These are phyloP conservation scores for Isabelozyma rhagii DNA, from an alignment of 805 yeast genomes.

Conservation along the genomic window DNA sequence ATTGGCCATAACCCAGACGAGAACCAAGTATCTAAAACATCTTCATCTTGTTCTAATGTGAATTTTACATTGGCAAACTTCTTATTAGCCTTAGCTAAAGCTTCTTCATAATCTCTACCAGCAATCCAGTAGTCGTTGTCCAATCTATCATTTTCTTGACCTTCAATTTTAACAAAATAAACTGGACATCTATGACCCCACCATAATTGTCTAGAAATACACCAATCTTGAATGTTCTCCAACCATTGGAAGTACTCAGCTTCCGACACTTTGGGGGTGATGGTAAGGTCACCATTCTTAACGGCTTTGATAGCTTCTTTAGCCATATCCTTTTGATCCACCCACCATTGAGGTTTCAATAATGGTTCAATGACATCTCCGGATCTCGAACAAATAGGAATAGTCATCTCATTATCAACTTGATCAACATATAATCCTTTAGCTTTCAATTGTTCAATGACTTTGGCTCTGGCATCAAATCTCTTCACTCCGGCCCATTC, in stretches of 20 bases:
- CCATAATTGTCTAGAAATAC: constrained; percentile 89
- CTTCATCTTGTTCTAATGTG: constrained; percentile 91
- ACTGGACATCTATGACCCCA: constrained; percentile 99
- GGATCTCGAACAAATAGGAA: constrained; percentile 92
- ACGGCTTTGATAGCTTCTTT: constrained; percentile 83
- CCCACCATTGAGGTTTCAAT: constrained; percentile 99
- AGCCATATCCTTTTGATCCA: constrained; percentile 86
- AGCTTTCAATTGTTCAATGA: constrained; percentile 74
- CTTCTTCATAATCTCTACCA: constrained; percentile 81
- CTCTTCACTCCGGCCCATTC: constrained; percentile 89
- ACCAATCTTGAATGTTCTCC: constrained; percentile 97
- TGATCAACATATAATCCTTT: constrained; percentile 78
- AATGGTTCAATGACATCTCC: constrained; percentile 97
- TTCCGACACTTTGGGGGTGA: constrained; percentile 86
- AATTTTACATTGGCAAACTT: constrained; percentile 70
- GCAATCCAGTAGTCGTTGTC: constrained; percentile 86
- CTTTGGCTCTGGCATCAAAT: constrained; percentile 86
- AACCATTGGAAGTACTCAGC: constrained; percentile 94
- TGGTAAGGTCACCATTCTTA: constrained; percentile 71
- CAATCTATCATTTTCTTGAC: constrained; percentile 57
- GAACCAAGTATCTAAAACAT: constrained; percentile 98
- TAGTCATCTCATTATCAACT: constrained; percentile 91
- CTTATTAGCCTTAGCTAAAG: constrained; percentile 71
- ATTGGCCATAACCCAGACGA: constrained; percentile 98
- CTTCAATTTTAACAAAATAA: constrained; percentile 81